These are phyloP conservation scores for Solanum hybrid DNA, from an alignment of 305 asterid genomes.

Conservation along the genomic window DNA sequence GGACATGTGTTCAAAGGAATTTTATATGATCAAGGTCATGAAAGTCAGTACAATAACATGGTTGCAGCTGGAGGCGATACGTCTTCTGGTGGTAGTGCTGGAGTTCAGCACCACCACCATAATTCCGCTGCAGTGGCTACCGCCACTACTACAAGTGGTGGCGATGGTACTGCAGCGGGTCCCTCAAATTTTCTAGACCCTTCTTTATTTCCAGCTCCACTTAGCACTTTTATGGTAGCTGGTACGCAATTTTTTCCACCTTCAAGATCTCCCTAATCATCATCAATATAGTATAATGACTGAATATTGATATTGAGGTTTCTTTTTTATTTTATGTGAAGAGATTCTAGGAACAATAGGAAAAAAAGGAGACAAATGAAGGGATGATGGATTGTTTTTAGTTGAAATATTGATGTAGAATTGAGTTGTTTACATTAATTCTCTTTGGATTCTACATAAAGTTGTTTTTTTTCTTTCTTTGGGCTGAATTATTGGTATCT, in stretches of 20 bases:
- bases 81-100: constrained; percentile 38
- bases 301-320: neutral
- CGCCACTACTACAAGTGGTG: neutral
- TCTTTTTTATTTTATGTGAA: neutral
- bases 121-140: constrained; percentile 3
- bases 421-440: constrained; percentile 4
- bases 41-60: neutral
- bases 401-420: constrained; percentile 21
- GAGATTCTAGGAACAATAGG: neutral
- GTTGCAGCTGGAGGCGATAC: constrained; percentile 3
- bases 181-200: constrained; percentile 9
- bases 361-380: neutral
- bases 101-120: constrained; percentile 31
- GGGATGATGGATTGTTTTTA: neutral
- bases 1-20: constrained; percentile 21
- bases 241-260: constrained; percentile 16
- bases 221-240: constrained; percentile 6
- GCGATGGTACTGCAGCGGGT: neutral
- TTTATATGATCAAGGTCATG: constrained; percentile 17
- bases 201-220: constrained; percentile 15
- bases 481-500: neutral
- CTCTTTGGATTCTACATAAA: neutral
- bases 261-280: constrained; percentile 12
- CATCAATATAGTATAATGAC: neutral
- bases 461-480: neutral